phyloP scores from a whole-genome alignment of 1,139 yeast species.

The Debaryomyces coudertii region DNA sequence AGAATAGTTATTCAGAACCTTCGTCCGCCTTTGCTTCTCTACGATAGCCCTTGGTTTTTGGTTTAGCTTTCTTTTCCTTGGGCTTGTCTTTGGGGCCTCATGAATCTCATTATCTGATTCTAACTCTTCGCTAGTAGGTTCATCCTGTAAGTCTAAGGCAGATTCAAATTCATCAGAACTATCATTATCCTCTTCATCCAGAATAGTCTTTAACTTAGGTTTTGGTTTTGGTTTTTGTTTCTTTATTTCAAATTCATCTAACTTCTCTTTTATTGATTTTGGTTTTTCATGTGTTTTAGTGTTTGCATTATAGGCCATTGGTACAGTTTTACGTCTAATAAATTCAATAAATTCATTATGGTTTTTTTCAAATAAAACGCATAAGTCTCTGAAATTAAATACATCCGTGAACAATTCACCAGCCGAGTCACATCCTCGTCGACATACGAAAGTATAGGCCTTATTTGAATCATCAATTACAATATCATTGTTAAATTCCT shows the following conservation, averaged over 20 bases:
- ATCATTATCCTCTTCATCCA: background rate
- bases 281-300: constrained; percentile 6
- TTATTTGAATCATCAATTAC: constrained; percentile 35
- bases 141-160: constrained; percentile 5
- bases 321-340: constrained; percentile 30
- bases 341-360: constrained; percentile 30
- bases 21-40: constrained; percentile 14
- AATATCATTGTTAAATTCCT: constrained; percentile 26
- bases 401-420: constrained; percentile 34
- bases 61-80: constrained; percentile 8
- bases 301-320: constrained; percentile 22
- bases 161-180: constrained; percentile 9
- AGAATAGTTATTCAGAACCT: constrained; percentile 12
- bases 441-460: constrained; percentile 36
- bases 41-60: constrained; percentile 13
- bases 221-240: background rate
- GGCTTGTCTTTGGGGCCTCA: constrained; percentile 14
- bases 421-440: constrained; percentile 40
- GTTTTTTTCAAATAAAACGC: constrained; percentile 23
- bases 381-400: constrained; percentile 40
- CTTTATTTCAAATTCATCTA: constrained; percentile 8
- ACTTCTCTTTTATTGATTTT: constrained; percentile 10
- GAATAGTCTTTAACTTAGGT: constrained; percentile 12
- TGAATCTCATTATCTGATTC: constrained; percentile 17
- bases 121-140: constrained; percentile 1